Conservation (phyloP, 2,329 filamentous ascomycete species). For the Chaetomium strumarium region DNA sequence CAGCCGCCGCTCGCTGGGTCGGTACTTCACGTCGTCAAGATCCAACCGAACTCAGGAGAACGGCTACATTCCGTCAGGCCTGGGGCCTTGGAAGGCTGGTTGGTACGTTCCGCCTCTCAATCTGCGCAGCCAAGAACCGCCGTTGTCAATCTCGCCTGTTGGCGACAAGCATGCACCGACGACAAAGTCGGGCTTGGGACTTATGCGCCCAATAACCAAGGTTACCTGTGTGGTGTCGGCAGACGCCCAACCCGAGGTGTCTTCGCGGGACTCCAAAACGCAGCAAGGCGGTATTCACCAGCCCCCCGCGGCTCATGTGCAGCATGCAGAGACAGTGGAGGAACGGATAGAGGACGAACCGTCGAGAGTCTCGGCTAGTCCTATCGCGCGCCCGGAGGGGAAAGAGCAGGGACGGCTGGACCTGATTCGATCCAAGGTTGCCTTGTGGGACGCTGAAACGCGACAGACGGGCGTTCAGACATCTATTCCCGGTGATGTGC, state of each 20-base stretch:
- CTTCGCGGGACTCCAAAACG: no score
- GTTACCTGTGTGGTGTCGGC: no score
- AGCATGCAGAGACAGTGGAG: not conserved
- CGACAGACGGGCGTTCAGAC: not conserved
- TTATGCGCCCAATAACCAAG: no score
- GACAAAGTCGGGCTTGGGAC: no score
- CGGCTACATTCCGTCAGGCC: not conserved
- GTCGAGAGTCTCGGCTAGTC: not conserved
- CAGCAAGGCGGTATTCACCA: no score
- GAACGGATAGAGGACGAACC: not conserved
- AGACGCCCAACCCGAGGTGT: no score
- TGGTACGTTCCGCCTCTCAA: not conserved
- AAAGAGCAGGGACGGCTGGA: not conserved
- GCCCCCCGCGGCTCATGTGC: no score
- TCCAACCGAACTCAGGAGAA: not conserved
- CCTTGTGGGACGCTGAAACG: conserved; percentile 13
- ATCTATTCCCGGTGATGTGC: not conserved
- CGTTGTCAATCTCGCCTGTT: no score
- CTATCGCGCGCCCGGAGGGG: not conserved
- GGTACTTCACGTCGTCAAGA: conserved; percentile 6
- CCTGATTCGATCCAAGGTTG: conserved; percentile 13
- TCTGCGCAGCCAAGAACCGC: no score
- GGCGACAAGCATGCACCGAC: no score
- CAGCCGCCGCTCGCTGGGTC: conserved; percentile 25
- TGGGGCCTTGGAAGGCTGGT: not conserved